Evolutionary conservation across 805 yeast genomes (phyloP).

Genomic region (Lachancea thermotolerans): DNA sequence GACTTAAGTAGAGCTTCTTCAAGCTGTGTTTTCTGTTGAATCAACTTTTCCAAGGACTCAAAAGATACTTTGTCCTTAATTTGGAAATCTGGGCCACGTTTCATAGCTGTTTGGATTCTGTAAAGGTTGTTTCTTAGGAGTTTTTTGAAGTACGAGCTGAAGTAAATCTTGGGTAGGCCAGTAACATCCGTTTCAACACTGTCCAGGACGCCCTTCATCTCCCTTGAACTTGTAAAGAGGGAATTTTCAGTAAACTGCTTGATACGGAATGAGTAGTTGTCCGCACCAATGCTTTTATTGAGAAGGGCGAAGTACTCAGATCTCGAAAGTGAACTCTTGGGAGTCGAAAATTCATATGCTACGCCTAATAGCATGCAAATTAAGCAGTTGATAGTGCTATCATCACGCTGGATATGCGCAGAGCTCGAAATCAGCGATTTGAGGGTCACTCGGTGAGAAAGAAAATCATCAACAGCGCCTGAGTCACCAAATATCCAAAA

Average conservation of each 20-base stretch:
- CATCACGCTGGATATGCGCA: conserved; percentile 42
- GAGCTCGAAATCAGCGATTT: conserved; percentile 64
- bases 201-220: conserved; percentile 31
- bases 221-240: conserved; percentile 41
- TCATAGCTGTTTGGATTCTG: conserved; percentile 63
- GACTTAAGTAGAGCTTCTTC: conserved; percentile 26
- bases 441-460: conserved; percentile 58
- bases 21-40: conserved; percentile 31
- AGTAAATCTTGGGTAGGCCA: conserved; percentile 81
- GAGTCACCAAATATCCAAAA: conserved; percentile 75
- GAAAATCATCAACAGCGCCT: conserved; percentile 66
- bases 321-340: conserved; percentile 48
- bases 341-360: conserved; percentile 74
- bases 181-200: conserved; percentile 61
- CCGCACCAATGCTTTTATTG: conserved; percentile 69
- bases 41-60: conserved; percentile 40
- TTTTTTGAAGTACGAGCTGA: conserved; percentile 55
- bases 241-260: conserved; percentile 62
- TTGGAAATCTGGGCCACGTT: conserved; percentile 66
- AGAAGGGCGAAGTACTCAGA: conserved; percentile 53
- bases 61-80: conserved; percentile 62
- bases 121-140: conserved; percentile 63
- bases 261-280: conserved; percentile 66
- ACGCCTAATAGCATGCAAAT: conserved; percentile 66
- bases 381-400: conserved; percentile 63